Evolutionary conservation across 2,329 filamentous ascomycete genomes (phyloP).

Genomic region (Ustulina deusta): DNA sequence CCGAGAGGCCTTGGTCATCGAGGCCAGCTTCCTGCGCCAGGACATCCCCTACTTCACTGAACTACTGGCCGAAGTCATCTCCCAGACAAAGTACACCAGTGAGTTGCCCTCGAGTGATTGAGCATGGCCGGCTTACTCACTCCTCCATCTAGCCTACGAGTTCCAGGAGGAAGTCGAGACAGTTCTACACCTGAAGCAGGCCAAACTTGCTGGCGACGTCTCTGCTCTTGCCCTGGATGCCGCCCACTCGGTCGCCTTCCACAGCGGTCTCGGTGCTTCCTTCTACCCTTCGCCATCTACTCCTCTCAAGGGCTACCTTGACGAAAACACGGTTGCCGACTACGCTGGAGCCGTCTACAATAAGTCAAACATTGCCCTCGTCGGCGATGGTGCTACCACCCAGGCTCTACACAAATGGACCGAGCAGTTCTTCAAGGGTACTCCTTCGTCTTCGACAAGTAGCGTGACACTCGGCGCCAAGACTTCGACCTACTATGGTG

Average conservation of each 20-base stretch:
- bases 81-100: conserved; percentile 87
- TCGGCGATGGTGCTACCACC: conserved; percentile 87
- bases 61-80: conserved; percentile 90
- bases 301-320: conserved; percentile 83
- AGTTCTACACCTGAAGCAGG: conserved; percentile 81
- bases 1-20: conserved; percentile 90
- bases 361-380: conserved; percentile 90
- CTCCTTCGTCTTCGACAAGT: conserved; percentile 66
- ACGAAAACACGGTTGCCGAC: conserved; percentile 77
- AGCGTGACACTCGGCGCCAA: conserved; percentile 68
- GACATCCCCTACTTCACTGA: conserved; percentile 98
- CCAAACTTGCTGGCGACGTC: conserved; percentile 73
- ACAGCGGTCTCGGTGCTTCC: conserved; percentile 87
- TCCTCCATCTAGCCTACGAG: conserved; percentile 75
- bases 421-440: conserved; percentile 86
- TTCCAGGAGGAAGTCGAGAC: conserved; percentile 88
- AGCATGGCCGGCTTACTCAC: conserved; percentile 35
- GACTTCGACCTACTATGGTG: conserved; percentile 89
- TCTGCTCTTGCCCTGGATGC: conserved; percentile 82
- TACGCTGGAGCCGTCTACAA: conserved; percentile 85
- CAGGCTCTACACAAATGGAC: conserved; percentile 88
- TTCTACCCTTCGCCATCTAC: conserved; percentile 78
- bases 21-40: conserved; percentile 94
- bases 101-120: conserved; percentile 53
- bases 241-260: conserved; percentile 68